Evolutionary conservation across 805 yeast species (phyloP).

Genomic region (Teunomyces atbi): DNA sequence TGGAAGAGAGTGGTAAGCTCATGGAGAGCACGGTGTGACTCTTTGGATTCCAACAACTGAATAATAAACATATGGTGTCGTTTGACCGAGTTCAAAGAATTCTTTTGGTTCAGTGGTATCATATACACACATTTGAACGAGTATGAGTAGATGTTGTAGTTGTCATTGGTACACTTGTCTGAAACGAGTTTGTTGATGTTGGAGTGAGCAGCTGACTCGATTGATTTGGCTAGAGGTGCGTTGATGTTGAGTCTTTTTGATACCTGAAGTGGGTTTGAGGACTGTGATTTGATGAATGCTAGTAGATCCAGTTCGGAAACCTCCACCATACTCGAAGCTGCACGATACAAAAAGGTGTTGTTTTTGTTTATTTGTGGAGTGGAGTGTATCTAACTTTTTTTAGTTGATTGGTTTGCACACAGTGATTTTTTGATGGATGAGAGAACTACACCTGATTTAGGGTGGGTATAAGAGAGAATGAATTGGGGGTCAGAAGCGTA

Average conservation of each 20-base stretch:
- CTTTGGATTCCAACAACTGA: conserved; percentile 19
- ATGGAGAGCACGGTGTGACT: conserved; percentile 10
- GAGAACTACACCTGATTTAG: neutral
- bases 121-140: conserved; percentile 19
- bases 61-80: conserved; percentile 29
- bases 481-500: no score
- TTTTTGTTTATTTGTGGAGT: conserved; percentile 4
- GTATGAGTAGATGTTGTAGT: conserved; percentile 10
- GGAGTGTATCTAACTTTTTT: neutral
- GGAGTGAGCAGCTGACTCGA: conserved; percentile 10
- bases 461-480: no score
- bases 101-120: conserved; percentile 7
- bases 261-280: conserved; percentile 7
- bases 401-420: neutral
- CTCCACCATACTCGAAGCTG: conserved; percentile 1
- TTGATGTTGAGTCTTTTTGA: conserved; percentile 11
- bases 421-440: neutral
- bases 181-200: conserved; percentile 5
- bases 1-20: conserved; percentile 9
- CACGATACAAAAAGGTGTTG: neutral
- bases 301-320: conserved; percentile 6
- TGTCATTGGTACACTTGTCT: neutral
- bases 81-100: conserved; percentile 13
- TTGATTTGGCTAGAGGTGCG: conserved; percentile 6
- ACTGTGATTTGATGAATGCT: conserved; percentile 7